phyloP scores from a whole-genome alignment of 2,329 filamentous ascomycete genomes.

The Penicillium sp. region DNA sequence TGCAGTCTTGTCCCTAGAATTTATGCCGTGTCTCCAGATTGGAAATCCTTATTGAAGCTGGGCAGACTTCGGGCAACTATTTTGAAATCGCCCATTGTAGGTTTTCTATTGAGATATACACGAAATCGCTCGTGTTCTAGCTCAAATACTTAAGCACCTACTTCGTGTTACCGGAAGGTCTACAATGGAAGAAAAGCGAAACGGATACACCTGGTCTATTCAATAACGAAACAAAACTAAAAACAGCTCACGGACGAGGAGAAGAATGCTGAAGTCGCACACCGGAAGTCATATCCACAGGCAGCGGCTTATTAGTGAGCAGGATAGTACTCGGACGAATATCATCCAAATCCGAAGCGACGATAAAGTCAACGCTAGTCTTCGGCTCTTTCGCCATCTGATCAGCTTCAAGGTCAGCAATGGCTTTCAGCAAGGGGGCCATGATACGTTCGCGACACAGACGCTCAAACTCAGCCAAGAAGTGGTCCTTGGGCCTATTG shows the following conservation, averaged over 20 bases:
- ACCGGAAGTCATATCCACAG: background rate
- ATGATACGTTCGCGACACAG: background rate
- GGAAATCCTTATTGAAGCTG: background rate
- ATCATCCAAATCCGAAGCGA: background rate
- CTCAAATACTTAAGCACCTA: no score
- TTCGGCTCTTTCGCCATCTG: background rate
- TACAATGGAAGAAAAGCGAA: background rate
- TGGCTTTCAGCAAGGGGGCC: background rate
- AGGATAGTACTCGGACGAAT: background rate
- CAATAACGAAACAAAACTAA: background rate
- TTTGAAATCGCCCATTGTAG: no score
- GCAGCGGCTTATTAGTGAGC: background rate
- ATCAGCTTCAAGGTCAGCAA: background rate
- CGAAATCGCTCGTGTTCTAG: no score
- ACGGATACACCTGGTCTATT: background rate
- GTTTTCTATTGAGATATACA: no score
- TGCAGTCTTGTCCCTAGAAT: background rate
- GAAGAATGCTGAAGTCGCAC: background rate
- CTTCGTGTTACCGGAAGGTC: background rate
- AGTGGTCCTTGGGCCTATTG: background rate
- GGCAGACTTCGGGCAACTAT: background rate
- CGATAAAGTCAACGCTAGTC: background rate
- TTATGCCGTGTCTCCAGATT: background rate
- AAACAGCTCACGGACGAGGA: background rate
- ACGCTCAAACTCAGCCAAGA: background rate